Percentiles rank a stretch among this genome's conserved stretches.
Conservation (phyloP, 768 basidiomycete genomes). For the Tulasnella sp. region DNA sequence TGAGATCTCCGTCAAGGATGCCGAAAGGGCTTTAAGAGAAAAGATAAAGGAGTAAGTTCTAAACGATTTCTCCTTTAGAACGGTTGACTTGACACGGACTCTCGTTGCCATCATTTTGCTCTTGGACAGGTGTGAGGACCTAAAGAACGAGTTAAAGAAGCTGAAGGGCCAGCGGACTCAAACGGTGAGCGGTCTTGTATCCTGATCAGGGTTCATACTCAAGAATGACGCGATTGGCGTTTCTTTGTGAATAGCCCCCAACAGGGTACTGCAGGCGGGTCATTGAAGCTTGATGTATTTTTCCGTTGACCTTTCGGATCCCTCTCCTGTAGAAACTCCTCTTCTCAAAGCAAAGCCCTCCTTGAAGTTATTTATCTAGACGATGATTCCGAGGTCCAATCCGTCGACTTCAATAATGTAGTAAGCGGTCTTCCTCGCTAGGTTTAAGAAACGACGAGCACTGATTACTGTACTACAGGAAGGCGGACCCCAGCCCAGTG, state of each 20-base stretch:
- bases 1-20: not conserved
- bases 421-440: too few relatives aligned
- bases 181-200: not conserved
- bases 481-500: too few relatives aligned
- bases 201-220: not conserved
- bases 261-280: too few relatives aligned
- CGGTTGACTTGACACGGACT: not conserved
- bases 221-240: not conserved
- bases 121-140: not conserved
- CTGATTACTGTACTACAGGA: not conserved
- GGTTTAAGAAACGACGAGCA: not conserved
- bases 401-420: not conserved
- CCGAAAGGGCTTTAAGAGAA: not conserved
- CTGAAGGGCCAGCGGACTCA: not conserved
- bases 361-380: not conserved
- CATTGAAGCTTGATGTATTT: too few relatives aligned
- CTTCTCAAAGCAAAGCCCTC: not conserved
- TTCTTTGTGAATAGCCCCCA: too few relatives aligned
- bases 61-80: not conserved
- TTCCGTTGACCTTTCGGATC: too few relatives aligned
- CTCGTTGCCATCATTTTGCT: not conserved
- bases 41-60: not conserved
- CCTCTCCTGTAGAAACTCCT: too few relatives aligned
- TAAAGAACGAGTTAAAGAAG: not conserved
- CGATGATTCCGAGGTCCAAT: not conserved